Evolutionary conservation across 495 filamentous ascomycete species (phyloP), one percentile per base, ranked within the genome.

Genomic region (Xylaria palmicola): DNA sequence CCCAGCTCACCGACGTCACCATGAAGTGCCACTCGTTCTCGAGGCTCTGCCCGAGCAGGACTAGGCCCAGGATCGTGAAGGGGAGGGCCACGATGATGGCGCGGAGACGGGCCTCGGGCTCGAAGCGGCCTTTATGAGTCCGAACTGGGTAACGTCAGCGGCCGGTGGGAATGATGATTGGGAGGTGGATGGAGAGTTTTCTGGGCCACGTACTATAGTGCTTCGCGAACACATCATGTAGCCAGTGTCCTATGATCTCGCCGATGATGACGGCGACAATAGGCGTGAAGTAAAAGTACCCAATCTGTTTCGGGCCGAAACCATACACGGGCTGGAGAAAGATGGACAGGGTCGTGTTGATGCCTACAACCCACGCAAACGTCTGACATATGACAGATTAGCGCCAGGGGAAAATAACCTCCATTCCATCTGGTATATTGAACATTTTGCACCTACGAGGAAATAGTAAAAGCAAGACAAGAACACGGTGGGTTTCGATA

Each of bases 201-300:
- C 6, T 10, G 8, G 24, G 44, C 20, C 24, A 27, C 51, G 20
- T 41, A 54, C 51, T 54, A 68, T 83, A 83, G 49, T 72, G 53
- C 24, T 70, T 74, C 10, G 79, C 83, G 20, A 85, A 65, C 1
- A 67, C 49, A 59, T 88, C 84, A 65, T 86, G 83, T 10, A 88
- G 72, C 78, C 79, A 88, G 67, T 87, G 85, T 30, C 86, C 85
- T 10, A 72, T 54, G 7, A 77, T 20, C 67, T 83, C 81, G 41
- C 83, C 85, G 1, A 88, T 72, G 26, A 79, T 62, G 13, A 77
- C 78, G 27, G 79, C 83, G 9, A 86, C 73, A 9, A 86, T 74
- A 17, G 81, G 81, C 0, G 82, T 81, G 71, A 86, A 86, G 71
- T 87, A 88, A 72, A 86, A 84, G 65, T 76, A 85, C 9, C 84